Percentiles rank a stretch among this genome's conserved stretches.
These are phyloP conservation scores for Pseudogymnoascus sp. DNA, from an alignment of 2,329 filamentous ascomycete genomes.

Conservation along the genomic window DNA sequence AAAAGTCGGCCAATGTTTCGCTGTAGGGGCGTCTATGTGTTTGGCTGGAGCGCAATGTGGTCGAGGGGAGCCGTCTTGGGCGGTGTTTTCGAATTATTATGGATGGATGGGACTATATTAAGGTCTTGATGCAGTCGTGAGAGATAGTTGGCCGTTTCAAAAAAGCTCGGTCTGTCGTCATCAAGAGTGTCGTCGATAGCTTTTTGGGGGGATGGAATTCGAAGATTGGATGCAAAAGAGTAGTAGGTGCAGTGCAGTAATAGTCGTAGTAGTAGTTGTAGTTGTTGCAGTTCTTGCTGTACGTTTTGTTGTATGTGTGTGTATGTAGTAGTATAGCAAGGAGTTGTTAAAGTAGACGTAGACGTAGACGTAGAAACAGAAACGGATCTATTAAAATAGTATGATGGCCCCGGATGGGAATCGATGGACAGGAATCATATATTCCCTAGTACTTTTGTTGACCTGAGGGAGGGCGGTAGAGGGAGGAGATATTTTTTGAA, in stretches of 20 bases:
- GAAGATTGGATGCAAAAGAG: neutral
- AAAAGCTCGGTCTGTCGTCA: neutral
- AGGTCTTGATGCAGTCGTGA: neutral
- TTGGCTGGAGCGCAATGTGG: neutral
- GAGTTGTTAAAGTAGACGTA: constrained; percentile 31
- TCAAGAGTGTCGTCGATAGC: neutral
- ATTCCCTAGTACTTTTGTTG: neutral
- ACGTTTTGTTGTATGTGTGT: neutral
- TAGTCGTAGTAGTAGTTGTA: neutral
- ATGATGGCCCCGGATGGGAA: neutral
- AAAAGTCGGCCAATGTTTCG: neutral
- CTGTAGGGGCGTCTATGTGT: neutral
- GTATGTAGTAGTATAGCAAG: neutral
- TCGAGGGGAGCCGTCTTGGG: neutral
- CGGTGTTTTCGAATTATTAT: neutral
- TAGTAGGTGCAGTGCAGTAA: neutral
- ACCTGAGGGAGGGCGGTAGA: neutral
- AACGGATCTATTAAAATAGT: neutral
- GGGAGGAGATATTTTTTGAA: neutral
- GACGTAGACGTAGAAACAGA: neutral
- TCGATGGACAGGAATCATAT: neutral
- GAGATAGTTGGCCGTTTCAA: no score
- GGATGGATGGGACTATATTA: neutral
- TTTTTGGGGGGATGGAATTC: neutral
- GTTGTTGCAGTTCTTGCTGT: no score